phyloP scores from a whole-genome alignment of 441 rosid species.

The Syzygium malaccense region DNA sequence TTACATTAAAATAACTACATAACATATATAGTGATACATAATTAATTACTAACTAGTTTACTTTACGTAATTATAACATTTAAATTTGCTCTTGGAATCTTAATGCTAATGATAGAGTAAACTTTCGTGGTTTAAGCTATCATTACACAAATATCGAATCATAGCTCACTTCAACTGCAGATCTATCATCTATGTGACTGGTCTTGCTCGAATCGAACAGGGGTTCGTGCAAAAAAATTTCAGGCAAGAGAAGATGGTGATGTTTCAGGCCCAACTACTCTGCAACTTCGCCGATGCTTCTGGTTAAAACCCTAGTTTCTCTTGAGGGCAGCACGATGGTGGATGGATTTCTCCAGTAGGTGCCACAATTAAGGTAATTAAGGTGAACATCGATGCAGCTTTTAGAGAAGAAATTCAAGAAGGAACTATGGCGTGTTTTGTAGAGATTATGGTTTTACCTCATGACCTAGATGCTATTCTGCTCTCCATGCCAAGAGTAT shows the following conservation, averaged over 20 bases:
- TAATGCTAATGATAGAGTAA: not conserved
- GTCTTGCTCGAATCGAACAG: not conserved
- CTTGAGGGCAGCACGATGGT: not conserved
- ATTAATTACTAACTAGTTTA: not conserved
- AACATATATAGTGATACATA: not conserved
- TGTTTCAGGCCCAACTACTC: not conserved
- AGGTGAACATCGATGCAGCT: not conserved
- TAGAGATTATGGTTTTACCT: not conserved
- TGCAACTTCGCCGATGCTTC: not conserved
- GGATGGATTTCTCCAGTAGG: not conserved
- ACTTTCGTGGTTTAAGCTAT: not conserved
- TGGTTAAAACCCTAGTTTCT: not conserved
- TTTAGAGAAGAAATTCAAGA: not conserved
- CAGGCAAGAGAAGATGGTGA: not conserved
- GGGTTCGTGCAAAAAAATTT: not conserved
- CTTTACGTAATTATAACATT: not conserved
- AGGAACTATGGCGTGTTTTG: not conserved
- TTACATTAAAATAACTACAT: not conserved
- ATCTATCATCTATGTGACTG: not conserved
- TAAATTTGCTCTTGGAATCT: not conserved
- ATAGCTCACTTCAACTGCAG: not conserved
- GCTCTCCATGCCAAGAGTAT: not conserved
- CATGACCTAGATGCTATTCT: not conserved
- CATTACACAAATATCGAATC: not conserved
- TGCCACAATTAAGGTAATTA: not conserved